Conservation (phyloP, 2,329 filamentous ascomycete genomes). For the Colletotrichum magnum region DNA sequence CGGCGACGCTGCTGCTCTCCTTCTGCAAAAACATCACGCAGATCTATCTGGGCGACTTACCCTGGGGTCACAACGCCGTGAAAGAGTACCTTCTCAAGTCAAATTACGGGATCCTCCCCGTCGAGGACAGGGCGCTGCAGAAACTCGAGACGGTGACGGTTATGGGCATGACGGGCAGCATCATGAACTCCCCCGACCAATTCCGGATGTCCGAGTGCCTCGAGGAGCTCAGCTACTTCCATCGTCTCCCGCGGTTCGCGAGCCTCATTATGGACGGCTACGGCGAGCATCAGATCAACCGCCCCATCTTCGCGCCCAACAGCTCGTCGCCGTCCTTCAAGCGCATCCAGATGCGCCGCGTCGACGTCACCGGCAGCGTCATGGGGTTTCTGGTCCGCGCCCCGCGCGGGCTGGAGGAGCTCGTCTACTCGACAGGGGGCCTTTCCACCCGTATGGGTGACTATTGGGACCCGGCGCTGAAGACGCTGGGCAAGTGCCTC, state of each 20-base stretch:
- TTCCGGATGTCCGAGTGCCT: not conserved
- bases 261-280: not conserved
- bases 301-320: not conserved
- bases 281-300: not conserved
- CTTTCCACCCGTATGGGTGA: no score
- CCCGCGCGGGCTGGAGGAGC: not conserved
- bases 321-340: not conserved
- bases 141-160: not conserved
- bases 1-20: slow-evolving; percentile 9
- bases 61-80: not conserved
- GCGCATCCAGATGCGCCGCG: not conserved
- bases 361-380: not conserved
- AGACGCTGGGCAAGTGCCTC: not conserved
- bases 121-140: slow-evolving; percentile 3
- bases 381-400: not conserved
- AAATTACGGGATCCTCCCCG: slow-evolving; percentile 16
- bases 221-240: not conserved
- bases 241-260: not conserved
- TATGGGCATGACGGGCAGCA: not conserved
- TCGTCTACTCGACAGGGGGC: not conserved
- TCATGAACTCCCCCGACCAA: not conserved
- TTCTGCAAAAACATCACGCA: slow-evolving; percentile 23
- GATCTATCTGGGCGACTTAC: not conserved
- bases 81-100: slow-evolving; percentile 16
- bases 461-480: not conserved